Base-by-base conservation (phyloP, 2,329 filamentous ascomycete genomes). In the Clathrospora elynae region DNA sequence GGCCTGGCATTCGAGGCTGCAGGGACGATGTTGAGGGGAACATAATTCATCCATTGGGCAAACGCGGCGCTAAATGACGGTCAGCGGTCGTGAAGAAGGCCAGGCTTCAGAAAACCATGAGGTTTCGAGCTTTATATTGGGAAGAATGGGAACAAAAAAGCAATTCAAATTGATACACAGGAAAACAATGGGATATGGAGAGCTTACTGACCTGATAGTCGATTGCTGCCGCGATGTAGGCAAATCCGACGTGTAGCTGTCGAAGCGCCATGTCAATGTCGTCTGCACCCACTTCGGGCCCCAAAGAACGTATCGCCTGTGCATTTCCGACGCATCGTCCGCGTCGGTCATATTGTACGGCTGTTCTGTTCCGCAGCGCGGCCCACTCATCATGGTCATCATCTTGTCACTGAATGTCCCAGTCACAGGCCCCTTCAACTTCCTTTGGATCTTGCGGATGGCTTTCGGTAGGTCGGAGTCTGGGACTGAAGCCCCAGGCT, bases 261-360 rank as follows among this genome's bases (percentile, higher is more conserved):
- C 29, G 30, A 64, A 60, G 9, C 52, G 54, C 47, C 63, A 66
- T 0, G 61, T 64, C 20, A 66, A 31, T 2, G 53, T 38, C 7
- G 54, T 51, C 29, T 59, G 55, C 19, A 59, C 46, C 62, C 62
- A 64, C 23, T 60, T 64, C 5, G 60, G 48, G 9, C 60, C 62
- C 60, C 59, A 64, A 2, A 64, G 37, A 13, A 62, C 57, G 40
- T 55, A 66, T 47, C 61, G 49, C 33, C 48, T 59, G 8, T 49
- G 34, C 4, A 54, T 12, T 17, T 34, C 42, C 3, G 25, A 13
- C 11, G 49, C 35, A 6, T 39, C 28, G 3, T 49, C 42, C 2
- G 56, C 53, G 20, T 57, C 55, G 2, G 57, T 55, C 19, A 39
- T 49, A 32, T 64, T 59, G 39, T 60, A 64, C 2, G 46, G 42